phyloP scores from a whole-genome alignment of 805 yeast genomes.

The Starmerella kuoi region DNA sequence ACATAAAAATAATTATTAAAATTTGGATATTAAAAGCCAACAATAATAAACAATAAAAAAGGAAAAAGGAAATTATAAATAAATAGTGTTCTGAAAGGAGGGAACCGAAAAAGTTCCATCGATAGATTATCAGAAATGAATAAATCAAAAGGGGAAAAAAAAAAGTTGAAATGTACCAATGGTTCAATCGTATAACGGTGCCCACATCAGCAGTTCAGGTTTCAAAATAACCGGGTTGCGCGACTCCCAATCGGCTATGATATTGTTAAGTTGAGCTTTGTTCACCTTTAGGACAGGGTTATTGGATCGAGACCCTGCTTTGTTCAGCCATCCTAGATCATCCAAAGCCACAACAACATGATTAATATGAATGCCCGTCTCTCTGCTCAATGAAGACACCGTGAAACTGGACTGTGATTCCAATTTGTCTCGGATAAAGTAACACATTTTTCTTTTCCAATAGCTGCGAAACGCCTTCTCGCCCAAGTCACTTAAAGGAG shows the following conservation, averaged over 20 bases:
- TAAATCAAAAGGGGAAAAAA: too few species aligned
- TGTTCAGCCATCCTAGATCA: constrained; percentile 48
- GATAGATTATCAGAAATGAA: too few species aligned
- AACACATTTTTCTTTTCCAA: constrained; percentile 64
- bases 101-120: too few species aligned
- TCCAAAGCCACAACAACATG: constrained; percentile 85
- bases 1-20: too few species aligned
- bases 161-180: too few species aligned
- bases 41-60: too few species aligned
- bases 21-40: too few species aligned
- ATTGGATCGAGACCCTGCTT: background rate
- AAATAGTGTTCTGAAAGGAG: too few species aligned
- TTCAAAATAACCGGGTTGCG: background rate
- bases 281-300: constrained; percentile 3
- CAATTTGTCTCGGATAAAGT: constrained; percentile 29
- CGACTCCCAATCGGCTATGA: constrained; percentile 1
- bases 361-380: constrained; percentile 76
- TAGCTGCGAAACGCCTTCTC: constrained; percentile 71
- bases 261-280: background rate
- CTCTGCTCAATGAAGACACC: constrained; percentile 47
- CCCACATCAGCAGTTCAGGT: constrained; percentile 11
- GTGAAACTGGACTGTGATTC: constrained; percentile 24
- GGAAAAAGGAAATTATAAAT: too few species aligned
- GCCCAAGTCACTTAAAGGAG: constrained; percentile 82
- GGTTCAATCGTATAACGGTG: constrained; percentile 3